A percentile compares a stretch with the other conserved stretches of the same genome.
Conservation (phyloP, 306 rosid genomes). For the Luffa aegyptiaca region DNA sequence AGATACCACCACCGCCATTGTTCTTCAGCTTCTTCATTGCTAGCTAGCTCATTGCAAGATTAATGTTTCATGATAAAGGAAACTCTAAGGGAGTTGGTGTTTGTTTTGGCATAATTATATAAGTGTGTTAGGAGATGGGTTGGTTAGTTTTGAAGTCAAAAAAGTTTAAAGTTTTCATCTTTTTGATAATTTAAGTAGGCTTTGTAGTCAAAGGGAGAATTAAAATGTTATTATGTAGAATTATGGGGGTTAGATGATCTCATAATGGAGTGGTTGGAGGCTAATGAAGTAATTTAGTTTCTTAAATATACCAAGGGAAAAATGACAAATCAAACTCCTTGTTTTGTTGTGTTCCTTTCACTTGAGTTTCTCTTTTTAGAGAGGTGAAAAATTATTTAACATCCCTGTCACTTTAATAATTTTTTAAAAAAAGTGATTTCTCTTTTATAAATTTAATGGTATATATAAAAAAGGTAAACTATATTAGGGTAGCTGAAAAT, state of each 20-base stretch:
- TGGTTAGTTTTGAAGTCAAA: neutral
- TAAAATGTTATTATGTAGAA: neutral
- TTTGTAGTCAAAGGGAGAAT: neutral
- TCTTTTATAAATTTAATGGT: too few relatives aligned
- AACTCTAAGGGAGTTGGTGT: neutral
- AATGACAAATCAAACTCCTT: neutral
- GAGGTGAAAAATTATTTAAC: too few relatives aligned
- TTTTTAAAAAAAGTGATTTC: too few relatives aligned
- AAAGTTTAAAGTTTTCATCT: neutral
- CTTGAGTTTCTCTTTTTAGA: too few relatives aligned
- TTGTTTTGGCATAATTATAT: neutral
- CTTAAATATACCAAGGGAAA: neutral
- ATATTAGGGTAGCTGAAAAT: too few relatives aligned
- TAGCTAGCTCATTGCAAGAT: neutral
- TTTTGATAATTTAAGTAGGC: neutral
- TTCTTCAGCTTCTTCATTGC: neutral
- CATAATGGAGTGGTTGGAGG: neutral
- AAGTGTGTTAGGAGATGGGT: neutral
- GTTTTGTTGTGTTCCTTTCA: neutral
- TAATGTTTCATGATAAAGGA: neutral
- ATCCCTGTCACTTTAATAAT: too few relatives aligned
- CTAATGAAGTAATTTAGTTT: neutral
- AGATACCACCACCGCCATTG: slow-evolving; percentile 24
- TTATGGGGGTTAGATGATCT: neutral
- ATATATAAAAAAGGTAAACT: too few relatives aligned